Evolutionary conservation across 768 basidiomycete genomes (phyloP).

Genomic region (Glaciozyma martinii): DNA sequence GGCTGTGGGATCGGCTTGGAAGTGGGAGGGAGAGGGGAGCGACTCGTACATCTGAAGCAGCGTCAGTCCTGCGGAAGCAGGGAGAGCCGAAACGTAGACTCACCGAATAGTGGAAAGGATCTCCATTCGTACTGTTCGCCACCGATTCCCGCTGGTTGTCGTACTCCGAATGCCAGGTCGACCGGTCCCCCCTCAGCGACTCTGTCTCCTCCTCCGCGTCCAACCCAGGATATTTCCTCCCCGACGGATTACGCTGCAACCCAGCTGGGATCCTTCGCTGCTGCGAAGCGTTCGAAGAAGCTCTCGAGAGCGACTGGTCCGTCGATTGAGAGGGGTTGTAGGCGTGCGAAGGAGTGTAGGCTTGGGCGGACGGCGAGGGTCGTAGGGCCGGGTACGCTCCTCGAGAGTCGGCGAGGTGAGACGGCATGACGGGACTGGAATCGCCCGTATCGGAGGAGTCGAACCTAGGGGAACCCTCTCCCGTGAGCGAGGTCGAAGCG

Average conservation of each 20-base stretch:
- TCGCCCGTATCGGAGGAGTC: neutral
- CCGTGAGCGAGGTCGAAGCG: too few relatives aligned
- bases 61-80: neutral
- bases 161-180: constrained; percentile 22
- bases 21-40: constrained; percentile 6
- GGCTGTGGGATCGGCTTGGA: neutral
- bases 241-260: constrained; percentile 14
- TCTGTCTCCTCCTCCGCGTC: constrained; percentile 17
- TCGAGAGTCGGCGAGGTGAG: neutral
- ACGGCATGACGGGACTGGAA: neutral
- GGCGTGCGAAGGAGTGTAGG: too few relatives aligned
- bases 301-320: neutral
- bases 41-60: constrained; percentile 11
- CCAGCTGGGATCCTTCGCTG: neutral
- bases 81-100: too few relatives aligned
- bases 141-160: neutral
- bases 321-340: neutral
- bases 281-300: neutral
- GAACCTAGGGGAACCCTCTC: too few relatives aligned
- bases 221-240: constrained; percentile 17
- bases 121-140: neutral
- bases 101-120: constrained; percentile 23
- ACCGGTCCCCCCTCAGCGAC: constrained; percentile 3
- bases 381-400: neutral
- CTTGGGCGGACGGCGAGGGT: too few relatives aligned